Base-by-base conservation (phyloP, 2,329 filamentous ascomycete species). In the Pseudogymnoascus sp. region DNA sequence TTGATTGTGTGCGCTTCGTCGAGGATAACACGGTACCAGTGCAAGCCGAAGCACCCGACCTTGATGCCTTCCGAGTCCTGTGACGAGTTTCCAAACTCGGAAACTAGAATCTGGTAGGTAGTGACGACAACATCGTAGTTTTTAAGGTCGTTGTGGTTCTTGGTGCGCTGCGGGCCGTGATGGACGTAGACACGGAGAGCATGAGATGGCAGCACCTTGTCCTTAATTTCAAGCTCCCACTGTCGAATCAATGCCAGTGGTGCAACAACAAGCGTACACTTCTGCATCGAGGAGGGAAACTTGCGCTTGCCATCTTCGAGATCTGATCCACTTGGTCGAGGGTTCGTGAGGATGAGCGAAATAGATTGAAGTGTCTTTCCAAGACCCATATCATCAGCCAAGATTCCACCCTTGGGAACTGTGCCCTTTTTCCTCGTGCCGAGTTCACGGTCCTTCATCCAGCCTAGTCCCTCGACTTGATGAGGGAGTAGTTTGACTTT, bases 1-100 rank as follows among this genome's bases (percentile, higher is more conserved):
- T 99, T 99, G 82, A 99, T 97, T 1, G 90, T 96, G 75, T 99
- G 95, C 1, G 95, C 95, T 78, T 99, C 95, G 67, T 99, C 95
- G 1, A 99, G 82, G 67, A 99, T 93, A 65, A 97, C 85, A 61
- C 95, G 89, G 78, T 95, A 97, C 95, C 95, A 99, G 71, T 93
- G 87, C 18, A 60, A 9, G 11, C 59, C 59, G 11, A 60, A 60
- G 37, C 59, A 60, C 5, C 59, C 59, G n/a, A 87, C 84, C 71
- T 93, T 89, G 40, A 86, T 75, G 8, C 84, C 83, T 61, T 85
- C 80, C 6, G 81, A 80, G 2, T 78, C 80, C 56, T 84, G 84
- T 42, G 84, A 86, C 9, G 87, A 88, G 65, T 86, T 83, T 8
- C 86, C 88, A 72, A 95, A 88, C 72, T 99, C 95, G 0, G 95